A percentile compares a stretch with the other conserved stretches of the same genome.
These are phyloP conservation scores for Botrytis hyacinthi DNA, from an alignment of 2,329 filamentous ascomycete genomes.

Conservation along the genomic window DNA sequence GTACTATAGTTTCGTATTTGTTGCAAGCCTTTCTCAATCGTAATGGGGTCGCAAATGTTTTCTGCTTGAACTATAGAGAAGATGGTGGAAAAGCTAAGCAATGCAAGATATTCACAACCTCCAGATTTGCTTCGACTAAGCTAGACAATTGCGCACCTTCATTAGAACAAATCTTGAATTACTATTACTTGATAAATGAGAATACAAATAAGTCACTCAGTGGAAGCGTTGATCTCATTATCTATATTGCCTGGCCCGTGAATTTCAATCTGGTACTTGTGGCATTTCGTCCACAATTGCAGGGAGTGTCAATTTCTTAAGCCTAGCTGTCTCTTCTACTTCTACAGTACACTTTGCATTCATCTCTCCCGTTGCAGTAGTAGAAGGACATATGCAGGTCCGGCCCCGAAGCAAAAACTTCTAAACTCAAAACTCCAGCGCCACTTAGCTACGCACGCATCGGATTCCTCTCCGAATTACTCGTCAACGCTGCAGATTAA, in stretches of 20 bases:
- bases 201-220: slow-evolving; percentile 13
- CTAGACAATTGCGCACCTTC: slow-evolving; percentile 44
- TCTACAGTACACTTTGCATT: slow-evolving; percentile 25
- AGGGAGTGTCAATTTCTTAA: slow-evolving; percentile 42
- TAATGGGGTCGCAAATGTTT: slow-evolving; percentile 40
- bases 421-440: not conserved
- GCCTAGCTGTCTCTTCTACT: slow-evolving; percentile 18
- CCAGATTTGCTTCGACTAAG: slow-evolving; percentile 41
- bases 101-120: slow-evolving; percentile 37
- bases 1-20: slow-evolving; percentile 48
- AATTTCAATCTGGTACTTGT: slow-evolving; percentile 39
- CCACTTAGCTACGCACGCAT: not conserved
- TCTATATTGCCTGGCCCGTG: slow-evolving; percentile 41
- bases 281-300: slow-evolving; percentile 40
- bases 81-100: slow-evolving; percentile 10
- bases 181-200: slow-evolving; percentile 44
- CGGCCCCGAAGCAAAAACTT: not conserved
- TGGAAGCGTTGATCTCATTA: slow-evolving; percentile 25
- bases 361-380: slow-evolving; percentile 30
- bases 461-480: slow-evolving; percentile 32
- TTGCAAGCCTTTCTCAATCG: slow-evolving; percentile 41
- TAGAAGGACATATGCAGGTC: not conserved
- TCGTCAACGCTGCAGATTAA: slow-evolving; percentile 39
- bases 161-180: slow-evolving; percentile 48
- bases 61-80: slow-evolving; percentile 47